A percentile compares a stretch with the other conserved stretches of the same genome.
phyloP scores from a whole-genome alignment of 73 alveolate genomes.

The Uronychia setigera region DNA sequence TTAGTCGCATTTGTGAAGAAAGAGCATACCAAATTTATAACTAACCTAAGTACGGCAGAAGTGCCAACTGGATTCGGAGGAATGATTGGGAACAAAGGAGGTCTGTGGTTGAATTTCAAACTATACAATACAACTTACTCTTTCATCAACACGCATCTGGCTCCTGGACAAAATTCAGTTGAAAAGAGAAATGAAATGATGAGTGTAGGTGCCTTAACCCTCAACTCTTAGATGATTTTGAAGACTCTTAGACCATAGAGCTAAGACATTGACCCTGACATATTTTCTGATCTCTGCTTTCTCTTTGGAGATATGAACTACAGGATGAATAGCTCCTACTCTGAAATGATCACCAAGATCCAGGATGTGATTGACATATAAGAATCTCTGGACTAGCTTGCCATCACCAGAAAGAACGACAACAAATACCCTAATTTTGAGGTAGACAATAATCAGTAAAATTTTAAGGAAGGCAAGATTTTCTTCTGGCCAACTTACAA shows the following conservation, averaged over 20 bases:
- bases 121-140: slow-evolving; percentile 68
- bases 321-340: slow-evolving; percentile 57
- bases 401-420: background rate
- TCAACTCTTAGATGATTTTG: slow-evolving; percentile 13
- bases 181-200: slow-evolving; percentile 75
- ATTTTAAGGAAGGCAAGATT: slow-evolving; percentile 18
- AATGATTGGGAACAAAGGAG: slow-evolving; percentile 94
- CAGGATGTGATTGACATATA: slow-evolving; percentile 3
- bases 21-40: slow-evolving; percentile 15
- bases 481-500: slow-evolving; percentile 52
- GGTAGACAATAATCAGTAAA: slow-evolving; percentile 11
- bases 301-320: slow-evolving; percentile 91
- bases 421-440: slow-evolving; percentile 22
- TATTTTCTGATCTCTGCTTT: slow-evolving; percentile 68
- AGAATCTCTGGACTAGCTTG: slow-evolving; percentile 16
- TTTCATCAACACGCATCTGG: slow-evolving; percentile 85
- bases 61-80: slow-evolving; percentile 90
- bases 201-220: slow-evolving; percentile 26
- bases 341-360: slow-evolving; percentile 23
- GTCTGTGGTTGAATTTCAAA: slow-evolving; percentile 71
- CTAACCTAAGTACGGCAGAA: slow-evolving; percentile 10
- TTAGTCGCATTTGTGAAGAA: slow-evolving; percentile 23
- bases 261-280: slow-evolving; percentile 51
- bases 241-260: slow-evolving; percentile 41
- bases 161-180: slow-evolving; percentile 65